A percentile compares a stretch with the other conserved stretches of the same genome.
These are phyloP conservation scores for Rhodomyrtus tomentosa DNA, from an alignment of 345 rosid genomes.

Conservation along the genomic window DNA sequence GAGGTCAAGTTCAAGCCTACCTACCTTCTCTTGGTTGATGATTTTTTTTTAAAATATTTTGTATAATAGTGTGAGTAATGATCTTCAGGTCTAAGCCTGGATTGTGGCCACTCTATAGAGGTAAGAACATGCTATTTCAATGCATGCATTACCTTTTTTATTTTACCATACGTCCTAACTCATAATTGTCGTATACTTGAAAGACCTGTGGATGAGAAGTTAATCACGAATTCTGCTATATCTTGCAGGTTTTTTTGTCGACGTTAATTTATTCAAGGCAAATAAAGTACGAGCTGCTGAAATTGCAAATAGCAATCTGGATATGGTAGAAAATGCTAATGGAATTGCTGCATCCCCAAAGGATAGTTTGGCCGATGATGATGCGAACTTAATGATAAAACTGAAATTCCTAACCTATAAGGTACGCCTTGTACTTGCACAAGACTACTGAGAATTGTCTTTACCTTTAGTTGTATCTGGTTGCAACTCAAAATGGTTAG, in stretches of 20 bases:
- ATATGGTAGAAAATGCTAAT: constrained; percentile 20
- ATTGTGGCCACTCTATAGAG: constrained; percentile 98
- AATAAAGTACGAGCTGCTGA: constrained; percentile 48
- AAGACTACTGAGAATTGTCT: not conserved
- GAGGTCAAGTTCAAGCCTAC: constrained; percentile 42
- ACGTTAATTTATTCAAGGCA: constrained; percentile 76
- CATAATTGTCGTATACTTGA: not conserved
- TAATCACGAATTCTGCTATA: not conserved
- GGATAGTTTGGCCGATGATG: constrained; percentile 69
- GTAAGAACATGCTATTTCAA: constrained; percentile 19
- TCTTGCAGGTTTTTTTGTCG: constrained; percentile 75
- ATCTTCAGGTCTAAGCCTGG: constrained; percentile 62
- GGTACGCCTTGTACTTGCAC: constrained; percentile 23
- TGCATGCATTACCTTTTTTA: not conserved
- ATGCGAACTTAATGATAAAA: constrained; percentile 90
- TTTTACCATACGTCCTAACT: not conserved
- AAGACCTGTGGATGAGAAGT: not conserved
- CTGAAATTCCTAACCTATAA: constrained; percentile 88
- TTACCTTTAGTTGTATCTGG: not conserved
- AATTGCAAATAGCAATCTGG: constrained; percentile 24
- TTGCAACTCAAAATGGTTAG: not conserved
- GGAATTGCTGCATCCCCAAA: constrained; percentile 21
- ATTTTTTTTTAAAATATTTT: not conserved
- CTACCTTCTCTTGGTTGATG: not conserved
- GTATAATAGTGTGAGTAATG: not conserved